Evolutionary conservation across 176 grass and related monocot species (phyloP), one percentile per base, ranked within the genome.

Genomic region (Saccharum spontaneum): DNA sequence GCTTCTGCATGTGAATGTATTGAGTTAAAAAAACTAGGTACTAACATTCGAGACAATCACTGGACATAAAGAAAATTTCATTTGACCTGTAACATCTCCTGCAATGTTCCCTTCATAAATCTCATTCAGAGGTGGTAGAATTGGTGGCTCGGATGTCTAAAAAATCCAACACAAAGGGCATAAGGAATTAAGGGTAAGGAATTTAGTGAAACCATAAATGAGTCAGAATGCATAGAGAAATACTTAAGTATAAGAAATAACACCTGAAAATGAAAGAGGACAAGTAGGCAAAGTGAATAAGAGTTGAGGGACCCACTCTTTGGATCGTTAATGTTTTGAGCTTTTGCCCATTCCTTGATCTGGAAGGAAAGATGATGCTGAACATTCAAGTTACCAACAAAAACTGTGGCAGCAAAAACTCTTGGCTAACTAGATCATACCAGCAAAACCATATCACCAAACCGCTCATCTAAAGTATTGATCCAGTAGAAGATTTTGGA

Each of bases 261-360:
- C 89, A 98, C 96, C 96, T 98, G 96, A 80, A 98, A 91, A 86
- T 98, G 93, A 69, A 92, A 98, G 59, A 98, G 87, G 62, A 95
- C 91, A 72, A 98, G 86, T 77, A 98, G 79, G 75, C 96, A 98
- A 73, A 98, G 83, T 13, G 96, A 98, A 87, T 90, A 98, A 30
- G 96, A 95, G 84, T 98, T 98, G 13, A 98, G 66, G 78, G 93
- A 90, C 23, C 96, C 96, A 57, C 57, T 64, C 85, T 95, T 98
- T 9, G 96, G 87, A 87, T 98, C 89, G 72, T 98, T 98, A 39
- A 98, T 98, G 66, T 89, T 86, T 89, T 95, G 93, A 80, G 93
- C 89, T 92, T 98, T 98, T 13, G 96, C 96, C 96, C 96, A 98
- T 87, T 98, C 96, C 78, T 98, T 98, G 49, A 90, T 90, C 96